Evolutionary conservation across 2,329 filamentous ascomycete species (phyloP).

Genomic region (Dissoconium aciculare): DNA sequence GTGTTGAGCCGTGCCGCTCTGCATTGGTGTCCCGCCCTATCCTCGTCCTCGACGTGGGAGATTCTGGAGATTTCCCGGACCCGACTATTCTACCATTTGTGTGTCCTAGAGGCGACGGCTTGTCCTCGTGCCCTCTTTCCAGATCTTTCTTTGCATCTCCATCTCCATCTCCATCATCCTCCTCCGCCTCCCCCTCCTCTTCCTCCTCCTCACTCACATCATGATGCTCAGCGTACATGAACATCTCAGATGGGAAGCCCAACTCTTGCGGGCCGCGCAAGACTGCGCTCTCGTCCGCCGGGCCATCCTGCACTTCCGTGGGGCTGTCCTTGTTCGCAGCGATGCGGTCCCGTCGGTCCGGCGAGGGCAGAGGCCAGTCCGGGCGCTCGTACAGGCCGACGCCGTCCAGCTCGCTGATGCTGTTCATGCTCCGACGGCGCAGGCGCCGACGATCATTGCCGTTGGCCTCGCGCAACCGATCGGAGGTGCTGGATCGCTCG

Average conservation of each 20-base stretch:
- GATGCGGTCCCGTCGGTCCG: slow-evolving; percentile 1
- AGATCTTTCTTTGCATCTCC: no score
- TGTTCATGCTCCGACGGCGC: slow-evolving; percentile 13
- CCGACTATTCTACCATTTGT: no score
- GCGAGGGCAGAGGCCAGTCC: slow-evolving; percentile 17
- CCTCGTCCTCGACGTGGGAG: no score
- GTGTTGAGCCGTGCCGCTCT: no score
- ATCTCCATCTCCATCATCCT: no score
- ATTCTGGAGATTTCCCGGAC: no score
- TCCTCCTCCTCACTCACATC: slow-evolving; percentile 16
- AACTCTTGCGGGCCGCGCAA: slow-evolving; percentile 12
- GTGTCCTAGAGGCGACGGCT: no score
- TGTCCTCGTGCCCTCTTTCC: no score
- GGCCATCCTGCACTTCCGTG: slow-evolving; percentile 9
- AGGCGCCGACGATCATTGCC: no score
- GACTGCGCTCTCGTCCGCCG: slow-evolving; percentile 12
- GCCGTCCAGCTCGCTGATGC: slow-evolving; percentile 19
- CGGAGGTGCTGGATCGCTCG: no score
- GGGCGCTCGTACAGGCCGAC: slow-evolving; percentile 16
- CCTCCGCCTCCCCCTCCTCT: slow-evolving; percentile 9
- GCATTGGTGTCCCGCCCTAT: no score
- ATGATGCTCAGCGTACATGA: slow-evolving; percentile 8
- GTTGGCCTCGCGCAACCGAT: no score
- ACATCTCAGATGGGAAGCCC: slow-evolving; percentile 8
- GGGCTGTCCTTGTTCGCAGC: slow-evolving; percentile 3